Evolutionary conservation across 2,329 filamentous ascomycete genomes (phyloP), one percentile per base, ranked within the genome.

Genomic region (Pseudogymnoascus sp.): DNA sequence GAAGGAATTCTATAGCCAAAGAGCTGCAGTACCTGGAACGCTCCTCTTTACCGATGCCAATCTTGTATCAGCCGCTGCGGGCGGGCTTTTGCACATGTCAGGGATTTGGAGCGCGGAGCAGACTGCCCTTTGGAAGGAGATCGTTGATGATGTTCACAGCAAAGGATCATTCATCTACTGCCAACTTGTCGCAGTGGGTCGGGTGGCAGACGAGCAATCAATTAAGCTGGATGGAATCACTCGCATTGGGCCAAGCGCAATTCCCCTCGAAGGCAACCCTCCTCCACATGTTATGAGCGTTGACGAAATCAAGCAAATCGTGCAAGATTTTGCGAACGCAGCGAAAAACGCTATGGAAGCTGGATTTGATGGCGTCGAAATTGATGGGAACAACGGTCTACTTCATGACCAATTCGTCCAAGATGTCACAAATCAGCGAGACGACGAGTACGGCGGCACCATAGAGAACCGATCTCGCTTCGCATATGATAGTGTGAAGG

Each of bases 161-260:
- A 84, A 85, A 68, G 80, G 80, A 29, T 78, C 76, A 27, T 81
- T 78, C 68, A 84, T 87, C 64, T 87, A 79, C 72, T 68, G 79
- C 4, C 85, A 88, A 70, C 73, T 88, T 1, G 87, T 83, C 82
- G 80, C 80, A 1, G 71, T 85, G 0, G 85, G 85, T 4, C 79
- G 85, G 8, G 68, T 71, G 13, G 69, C 71, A 2, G 41, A 39
- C n/a, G 63, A 63, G 65, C 66, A 35, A 68, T 69, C 13, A 66
- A 64, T 21, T 65, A 60, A 35, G 38, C 31, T 31, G 41, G 38
- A 15, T 66, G 67, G 2, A 17, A 44, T 63, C 6, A 62, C 63
- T 10, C 61, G 62, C 4, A 58, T 65, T 5, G 58, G 61, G 38
- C 44, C 68, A 1, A 58, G 51, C 13, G 27, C 67, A 51, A 65